A percentile compares a stretch with the other conserved stretches of the same genome.
phyloP scores from a whole-genome alignment of 2,329 filamentous ascomycete genomes.

The Myriangium duriaei region DNA sequence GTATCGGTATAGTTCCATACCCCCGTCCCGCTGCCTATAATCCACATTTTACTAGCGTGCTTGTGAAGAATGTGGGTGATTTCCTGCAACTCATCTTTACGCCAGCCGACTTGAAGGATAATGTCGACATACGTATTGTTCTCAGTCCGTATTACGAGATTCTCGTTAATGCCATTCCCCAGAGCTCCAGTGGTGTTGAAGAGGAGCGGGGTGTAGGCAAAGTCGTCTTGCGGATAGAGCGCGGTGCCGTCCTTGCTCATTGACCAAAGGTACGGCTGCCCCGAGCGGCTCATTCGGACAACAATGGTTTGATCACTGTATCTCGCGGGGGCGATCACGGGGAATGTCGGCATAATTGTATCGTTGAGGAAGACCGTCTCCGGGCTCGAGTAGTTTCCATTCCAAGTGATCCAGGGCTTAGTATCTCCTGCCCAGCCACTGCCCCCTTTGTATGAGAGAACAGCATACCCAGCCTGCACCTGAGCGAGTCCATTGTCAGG shows the following conservation, averaged over 20 bases:
- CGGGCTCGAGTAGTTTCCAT: constrained; percentile 24
- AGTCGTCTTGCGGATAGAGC: background rate
- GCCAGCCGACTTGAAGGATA: constrained; percentile 37
- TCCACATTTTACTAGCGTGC: constrained; percentile 48
- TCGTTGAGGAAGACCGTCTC: constrained; percentile 20
- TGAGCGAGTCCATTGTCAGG: constrained; percentile 40
- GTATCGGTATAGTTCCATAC: constrained; percentile 41
- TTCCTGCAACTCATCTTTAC: constrained; percentile 31
- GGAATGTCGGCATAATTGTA: constrained; percentile 13
- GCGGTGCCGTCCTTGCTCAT: background rate
- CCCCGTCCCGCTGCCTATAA: constrained; percentile 38
- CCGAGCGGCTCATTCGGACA: background rate
- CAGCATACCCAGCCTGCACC: constrained; percentile 41
- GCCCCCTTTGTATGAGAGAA: constrained; percentile 31
- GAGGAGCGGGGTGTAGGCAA: background rate
- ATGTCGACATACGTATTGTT: constrained; percentile 44
- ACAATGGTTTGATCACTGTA: constrained; percentile 7
- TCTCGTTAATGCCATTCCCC: too few species aligned
- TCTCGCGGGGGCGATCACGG: constrained; percentile 9
- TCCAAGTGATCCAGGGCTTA: constrained; percentile 37
- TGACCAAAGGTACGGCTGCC: background rate
- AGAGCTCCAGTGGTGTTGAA: background rate
- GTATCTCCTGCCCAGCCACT: constrained; percentile 12
- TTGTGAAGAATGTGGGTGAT: constrained; percentile 50
- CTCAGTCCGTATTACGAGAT: constrained; percentile 26